Evolutionary conservation across 176 grass and related monocot species (phyloP).

Genomic region (barley (Hordeum vulgare)): MorexV3_pseudomolecules_assembly NC_058521.1:420648780-420649279

Average conservation of each 20-base stretch:
- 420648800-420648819: conserved; percentile 13
- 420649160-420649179: conserved; percentile 41
- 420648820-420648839: conserved; percentile 31
- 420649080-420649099: conserved; percentile 9
- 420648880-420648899: conserved; percentile 17
- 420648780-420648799: conserved; percentile 42
- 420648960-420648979: neutral
- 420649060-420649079: neutral
- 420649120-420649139: conserved; percentile 6
- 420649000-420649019: conserved; percentile 4
- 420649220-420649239: conserved; percentile 24
- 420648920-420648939: conserved; percentile 19
- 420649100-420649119: conserved; percentile 16
- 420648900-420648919: neutral
- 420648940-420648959: conserved; percentile 8
- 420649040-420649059: conserved; percentile 19
- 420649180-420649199: conserved; percentile 41
- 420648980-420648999: conserved; percentile 17
- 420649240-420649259: conserved; percentile 36
- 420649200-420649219: conserved; percentile 34
- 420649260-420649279: conserved; percentile 18
- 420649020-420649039: conserved; percentile 30
- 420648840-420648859: conserved; percentile 27
- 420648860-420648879: conserved; percentile 26
- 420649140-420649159: conserved; percentile 21